A percentile compares a stretch with the other conserved stretches of the same genome.
Conservation (phyloP, 768 basidiomycete species). For the Amanita rubescens region DNA sequence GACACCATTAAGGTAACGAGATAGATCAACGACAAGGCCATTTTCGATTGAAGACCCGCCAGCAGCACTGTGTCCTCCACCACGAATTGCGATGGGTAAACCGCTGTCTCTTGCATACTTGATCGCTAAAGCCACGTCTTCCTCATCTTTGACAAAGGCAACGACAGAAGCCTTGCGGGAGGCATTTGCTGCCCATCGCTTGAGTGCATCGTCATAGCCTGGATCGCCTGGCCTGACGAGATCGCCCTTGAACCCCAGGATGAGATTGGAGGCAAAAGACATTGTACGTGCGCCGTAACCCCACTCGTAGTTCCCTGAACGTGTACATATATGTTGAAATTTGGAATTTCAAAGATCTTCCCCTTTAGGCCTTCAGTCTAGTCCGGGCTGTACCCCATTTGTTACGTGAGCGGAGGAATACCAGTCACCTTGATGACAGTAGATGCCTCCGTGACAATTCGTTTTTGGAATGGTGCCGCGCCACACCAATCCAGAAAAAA, state of each 20-base stretch:
- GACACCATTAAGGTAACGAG: slow-evolving; percentile 31
- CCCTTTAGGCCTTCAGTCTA: too few species aligned
- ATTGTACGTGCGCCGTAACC: too few species aligned
- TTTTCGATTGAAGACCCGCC: slow-evolving; percentile 38
- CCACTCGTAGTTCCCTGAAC: too few species aligned
- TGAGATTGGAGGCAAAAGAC: too few species aligned
- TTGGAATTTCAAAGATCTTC: too few species aligned
- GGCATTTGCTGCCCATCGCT: slow-evolving; percentile 38
- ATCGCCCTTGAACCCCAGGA: slow-evolving; percentile 20
- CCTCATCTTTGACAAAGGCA: slow-evolving; percentile 33
- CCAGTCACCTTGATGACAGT: too few species aligned
- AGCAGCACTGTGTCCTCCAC: slow-evolving; percentile 41
- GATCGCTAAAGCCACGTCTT: slow-evolving; percentile 32
- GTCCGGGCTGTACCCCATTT: too few species aligned
- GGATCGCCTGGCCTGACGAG: slow-evolving; percentile 27
- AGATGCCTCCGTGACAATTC: too few species aligned
- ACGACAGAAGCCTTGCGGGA: slow-evolving; percentile 32
- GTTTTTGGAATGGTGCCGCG: too few species aligned
- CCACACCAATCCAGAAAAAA: too few species aligned
- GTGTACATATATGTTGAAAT: too few species aligned
- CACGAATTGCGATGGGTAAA: slow-evolving; percentile 34
- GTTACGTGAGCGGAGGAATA: too few species aligned
- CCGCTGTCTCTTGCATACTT: slow-evolving; percentile 26
- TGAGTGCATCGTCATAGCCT: slow-evolving; percentile 31
- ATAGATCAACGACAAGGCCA: slow-evolving; percentile 45